phyloP scores from a whole-genome alignment of 164 flowering plant species.

The Annona squamosa region DNA sequence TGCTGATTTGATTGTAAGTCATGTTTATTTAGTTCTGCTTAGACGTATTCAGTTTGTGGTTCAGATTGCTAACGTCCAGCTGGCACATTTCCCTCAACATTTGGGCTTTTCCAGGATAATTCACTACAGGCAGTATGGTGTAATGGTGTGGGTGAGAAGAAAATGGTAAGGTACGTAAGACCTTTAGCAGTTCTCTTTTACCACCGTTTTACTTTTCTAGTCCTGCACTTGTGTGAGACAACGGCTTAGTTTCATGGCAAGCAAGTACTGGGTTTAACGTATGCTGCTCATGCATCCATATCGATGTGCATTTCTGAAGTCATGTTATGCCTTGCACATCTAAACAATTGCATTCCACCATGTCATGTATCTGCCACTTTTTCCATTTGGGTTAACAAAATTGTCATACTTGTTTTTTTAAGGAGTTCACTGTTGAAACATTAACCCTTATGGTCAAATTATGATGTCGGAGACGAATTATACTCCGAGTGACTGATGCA shows the following conservation, averaged over 20 bases:
- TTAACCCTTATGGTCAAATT: no score
- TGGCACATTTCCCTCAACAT: background rate
- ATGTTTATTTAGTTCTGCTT: background rate
- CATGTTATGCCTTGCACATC: no score
- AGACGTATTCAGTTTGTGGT: slow-evolving; percentile 1
- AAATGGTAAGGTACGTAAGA: slow-evolving; percentile 43
- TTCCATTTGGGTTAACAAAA: no score
- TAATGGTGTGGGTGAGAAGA: slow-evolving; percentile 30
- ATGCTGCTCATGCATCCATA: background rate
- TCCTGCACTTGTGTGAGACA: background rate
- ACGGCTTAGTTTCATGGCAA: background rate
- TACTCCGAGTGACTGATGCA: no score
- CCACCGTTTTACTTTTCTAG: background rate
- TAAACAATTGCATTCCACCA: no score
- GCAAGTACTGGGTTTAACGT: background rate
- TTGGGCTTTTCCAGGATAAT: slow-evolving; percentile 51
- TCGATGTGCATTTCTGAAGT: background rate
- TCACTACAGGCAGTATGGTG: slow-evolving; percentile 87
- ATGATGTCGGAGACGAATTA: no score
- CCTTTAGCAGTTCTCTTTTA: background rate
- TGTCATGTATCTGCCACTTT: no score
- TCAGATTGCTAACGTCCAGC: background rate
- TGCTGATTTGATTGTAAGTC: slow-evolving; percentile 74
- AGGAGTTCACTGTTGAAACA: no score
- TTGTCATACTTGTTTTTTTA: no score